Percentiles rank a stretch among this genome's conserved stretches.
Conservation (phyloP, 2,329 filamentous ascomycete species). For the Colletotrichum sp. region DNA sequence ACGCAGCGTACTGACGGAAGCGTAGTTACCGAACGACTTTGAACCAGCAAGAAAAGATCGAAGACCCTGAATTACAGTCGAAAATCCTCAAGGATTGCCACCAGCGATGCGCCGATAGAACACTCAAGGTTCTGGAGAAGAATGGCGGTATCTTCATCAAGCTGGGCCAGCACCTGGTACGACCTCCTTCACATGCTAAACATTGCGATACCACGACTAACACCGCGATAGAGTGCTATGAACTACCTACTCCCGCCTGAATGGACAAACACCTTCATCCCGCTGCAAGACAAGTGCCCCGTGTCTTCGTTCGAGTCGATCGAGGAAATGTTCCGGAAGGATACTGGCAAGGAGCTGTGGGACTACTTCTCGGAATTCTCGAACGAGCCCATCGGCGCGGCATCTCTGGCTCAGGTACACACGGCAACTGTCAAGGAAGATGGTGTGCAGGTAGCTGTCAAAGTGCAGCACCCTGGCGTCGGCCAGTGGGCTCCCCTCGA, state of each 20-base stretch:
- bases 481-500: constrained; percentile 92
- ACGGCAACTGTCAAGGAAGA: constrained; percentile 82
- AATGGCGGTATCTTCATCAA: constrained; percentile 99
- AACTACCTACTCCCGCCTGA: constrained; percentile 90
- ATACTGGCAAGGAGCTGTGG: constrained; percentile 79
- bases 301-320: constrained; percentile 90
- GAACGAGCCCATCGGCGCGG: constrained; percentile 82
- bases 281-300: constrained; percentile 93
- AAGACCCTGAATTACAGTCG: constrained; percentile 69
- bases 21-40: constrained; percentile 85
- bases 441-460: constrained; percentile 89
- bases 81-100: constrained; percentile 82
- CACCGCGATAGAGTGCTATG: constrained; percentile 75
- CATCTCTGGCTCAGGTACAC: constrained; percentile 94
- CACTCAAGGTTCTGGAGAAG: constrained; percentile 85
- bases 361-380: constrained; percentile 90
- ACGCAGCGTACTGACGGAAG: constrained; percentile 28
- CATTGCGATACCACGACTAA: constrained; percentile 18
- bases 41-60: constrained; percentile 67
- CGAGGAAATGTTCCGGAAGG: constrained; percentile 81
- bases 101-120: constrained; percentile 88
- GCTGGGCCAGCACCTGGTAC: constrained; percentile 86
- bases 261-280: constrained; percentile 96
- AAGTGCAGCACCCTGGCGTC: constrained; percentile 90
- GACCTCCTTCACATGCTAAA: constrained; percentile 6